phyloP scores from a whole-genome alignment of 1,139 yeast species.

The Saccharomyces pastorianus region DNA sequence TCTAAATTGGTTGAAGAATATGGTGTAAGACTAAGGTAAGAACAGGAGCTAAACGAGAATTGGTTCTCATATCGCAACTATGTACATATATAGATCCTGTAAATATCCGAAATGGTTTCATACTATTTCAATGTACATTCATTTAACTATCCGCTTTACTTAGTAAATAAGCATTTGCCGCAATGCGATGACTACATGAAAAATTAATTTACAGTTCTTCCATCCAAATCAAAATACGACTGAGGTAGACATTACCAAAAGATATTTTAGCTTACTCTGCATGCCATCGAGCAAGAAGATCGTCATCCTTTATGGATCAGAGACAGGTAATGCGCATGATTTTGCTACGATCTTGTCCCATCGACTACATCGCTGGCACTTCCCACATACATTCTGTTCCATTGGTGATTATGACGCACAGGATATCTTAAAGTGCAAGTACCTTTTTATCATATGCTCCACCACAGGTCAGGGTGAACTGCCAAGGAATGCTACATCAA shows the following conservation, averaged over 20 bases:
- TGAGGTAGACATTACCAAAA: too few species aligned
- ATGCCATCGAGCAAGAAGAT: conserved; percentile 26
- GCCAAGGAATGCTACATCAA: conserved; percentile 58
- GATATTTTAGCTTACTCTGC: neutral
- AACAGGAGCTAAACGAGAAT: neutral
- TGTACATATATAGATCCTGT: conserved; percentile 1
- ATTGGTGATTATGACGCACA: conserved; percentile 57
- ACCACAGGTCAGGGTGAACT: conserved; percentile 96
- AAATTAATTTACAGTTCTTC: neutral
- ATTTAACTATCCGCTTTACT: conserved; percentile 52
- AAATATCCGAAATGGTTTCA: conserved; percentile 1
- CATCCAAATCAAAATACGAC: too few species aligned
- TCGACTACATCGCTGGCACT: conserved; percentile 48
- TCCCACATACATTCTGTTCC: conserved; percentile 44
- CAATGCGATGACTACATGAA: conserved; percentile 35
- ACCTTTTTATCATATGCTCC: conserved; percentile 64
- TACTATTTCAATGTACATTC: neutral
- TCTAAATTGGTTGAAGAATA: conserved; percentile 43
- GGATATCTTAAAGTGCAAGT: conserved; percentile 41
- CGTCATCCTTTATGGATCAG: conserved; percentile 78
- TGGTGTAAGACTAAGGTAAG: conserved; percentile 54
- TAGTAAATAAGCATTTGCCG: conserved; percentile 53
- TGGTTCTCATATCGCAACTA: neutral
- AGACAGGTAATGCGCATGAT: conserved; percentile 88
- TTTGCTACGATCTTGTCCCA: conserved; percentile 61